Conservation (phyloP, 2,329 filamentous ascomycete species). For the Neonectria faginata region DNA sequence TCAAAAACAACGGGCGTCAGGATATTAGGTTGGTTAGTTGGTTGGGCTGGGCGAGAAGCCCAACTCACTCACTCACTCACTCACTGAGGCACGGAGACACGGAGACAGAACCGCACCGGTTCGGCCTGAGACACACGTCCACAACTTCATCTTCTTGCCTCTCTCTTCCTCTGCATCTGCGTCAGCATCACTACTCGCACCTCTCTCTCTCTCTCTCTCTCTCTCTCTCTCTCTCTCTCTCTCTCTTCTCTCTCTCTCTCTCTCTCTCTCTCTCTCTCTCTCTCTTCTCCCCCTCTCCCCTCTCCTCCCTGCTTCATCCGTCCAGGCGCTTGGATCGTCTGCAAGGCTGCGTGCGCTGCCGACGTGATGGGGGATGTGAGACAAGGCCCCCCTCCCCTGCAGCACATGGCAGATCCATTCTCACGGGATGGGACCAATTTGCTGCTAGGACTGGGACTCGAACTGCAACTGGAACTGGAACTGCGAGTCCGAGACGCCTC, state of each 20-base stretch:
- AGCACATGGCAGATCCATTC: slow-evolving; percentile 45
- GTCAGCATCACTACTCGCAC: not conserved
- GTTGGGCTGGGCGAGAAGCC: not conserved
- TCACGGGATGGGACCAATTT: slow-evolving; percentile 28
- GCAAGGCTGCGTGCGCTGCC: slow-evolving; percentile 37
- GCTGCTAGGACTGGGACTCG: not conserved
- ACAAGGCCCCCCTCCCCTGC: slow-evolving; percentile 41
- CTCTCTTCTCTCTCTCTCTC: not conserved
- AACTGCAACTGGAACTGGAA: not conserved
- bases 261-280: not conserved
- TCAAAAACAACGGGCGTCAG: slow-evolving; percentile 14
- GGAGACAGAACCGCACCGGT: not conserved
- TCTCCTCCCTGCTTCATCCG: slow-evolving; percentile 4
- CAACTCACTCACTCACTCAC: not conserved
- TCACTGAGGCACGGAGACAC: too few species aligned
- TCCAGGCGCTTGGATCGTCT: slow-evolving; percentile 36
- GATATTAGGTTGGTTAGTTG: too few species aligned
- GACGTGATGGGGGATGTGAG: slow-evolving; percentile 40
- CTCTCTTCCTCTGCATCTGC: not conserved
- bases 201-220: not conserved
- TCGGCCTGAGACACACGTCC: not conserved
- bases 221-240: not conserved
- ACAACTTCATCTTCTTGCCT: not conserved
- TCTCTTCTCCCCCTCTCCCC: not conserved
- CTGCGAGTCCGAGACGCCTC: not conserved